Base-by-base conservation (phyloP, 2,329 filamentous ascomycete genomes). In the Ophiostoma angusticollis region DNA sequence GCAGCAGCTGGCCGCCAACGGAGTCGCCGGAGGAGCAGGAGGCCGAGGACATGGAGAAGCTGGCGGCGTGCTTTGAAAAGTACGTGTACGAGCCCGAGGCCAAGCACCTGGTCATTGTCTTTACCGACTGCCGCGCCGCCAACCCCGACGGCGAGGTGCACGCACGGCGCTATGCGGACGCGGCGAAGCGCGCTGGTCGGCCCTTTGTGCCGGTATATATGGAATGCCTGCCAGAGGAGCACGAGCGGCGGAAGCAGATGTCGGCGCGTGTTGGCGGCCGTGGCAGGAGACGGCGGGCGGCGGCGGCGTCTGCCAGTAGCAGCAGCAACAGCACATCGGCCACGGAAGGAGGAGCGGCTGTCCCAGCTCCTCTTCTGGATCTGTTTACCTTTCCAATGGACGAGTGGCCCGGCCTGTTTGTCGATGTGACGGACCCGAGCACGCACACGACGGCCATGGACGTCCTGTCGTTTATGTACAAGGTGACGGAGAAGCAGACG, bases 61-160 rank as follows among this genome's bases (percentile, higher is more conserved):
- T 48, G 31, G 41, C 40, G 9, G 41, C 45, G 3, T 52, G 50
- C 44, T 50, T 56, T 14, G 37, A 39, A 19, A 44, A 46, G 21
- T 48, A 53, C 25, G 49, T 57, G 21, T 31, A 48, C 14, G 41
- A 42, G 23, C 47, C 47, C 2, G 23, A 29, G 17, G 45, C 51
- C 13, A 22, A 39, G 11, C 11, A 37, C 23, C 50, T 50, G 36
- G 39, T 52, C 19, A 45, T 52, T 35, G 47, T 58, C 34, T 50
- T 57, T 27, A 53, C 54, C 9, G 47, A 53, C 44, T 54, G 47
- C 45, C 45, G 48, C 7, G 46, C 51, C 22, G 49, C 52, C 39
- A 52, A 49, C 6, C 43, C 40, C 2, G 31, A 35, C 12, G 56
- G 54, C 6, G 48, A 45, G 2, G 39, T 41, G 9, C 39, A 46